Conservation (phyloP, 805 yeast genomes). For the Cephaloascus fragrans region DNA sequence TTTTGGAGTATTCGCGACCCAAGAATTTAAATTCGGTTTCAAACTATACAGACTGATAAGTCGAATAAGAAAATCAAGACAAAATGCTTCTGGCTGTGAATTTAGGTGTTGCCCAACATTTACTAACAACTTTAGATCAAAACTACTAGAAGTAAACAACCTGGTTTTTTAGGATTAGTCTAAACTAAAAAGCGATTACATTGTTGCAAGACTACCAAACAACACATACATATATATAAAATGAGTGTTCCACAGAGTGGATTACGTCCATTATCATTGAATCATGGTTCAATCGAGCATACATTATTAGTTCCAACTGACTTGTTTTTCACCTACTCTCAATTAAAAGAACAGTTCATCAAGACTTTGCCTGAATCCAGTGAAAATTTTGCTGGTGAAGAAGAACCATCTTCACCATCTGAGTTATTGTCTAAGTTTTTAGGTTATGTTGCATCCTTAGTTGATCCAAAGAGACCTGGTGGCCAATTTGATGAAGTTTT, state of each 20-base stretch:
- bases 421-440: constrained; percentile 80
- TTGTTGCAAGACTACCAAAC: too few relatives aligned
- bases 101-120: too few relatives aligned
- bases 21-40: too few relatives aligned
- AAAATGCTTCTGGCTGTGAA: too few relatives aligned
- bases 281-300: constrained; percentile 84
- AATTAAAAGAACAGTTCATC: constrained; percentile 77
- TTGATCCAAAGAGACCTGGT: constrained; percentile 30
- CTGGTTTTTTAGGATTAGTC: too few relatives aligned
- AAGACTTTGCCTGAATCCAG: constrained; percentile 72
- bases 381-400: constrained; percentile 77
- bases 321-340: constrained; percentile 71
- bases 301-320: constrained; percentile 80
- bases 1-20: too few relatives aligned
- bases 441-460: constrained; percentile 53
- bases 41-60: too few relatives aligned
- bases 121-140: too few relatives aligned
- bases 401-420: constrained; percentile 79
- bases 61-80: too few relatives aligned
- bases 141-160: too few relatives aligned
- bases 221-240: too few relatives aligned
- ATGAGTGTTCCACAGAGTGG: constrained; percentile 2
- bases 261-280: constrained; percentile 68
- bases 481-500: constrained; percentile 65
- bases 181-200: too few relatives aligned